Conservation (phyloP, 495 filamentous ascomycete species). For the Penicillium desertorum region DNA sequence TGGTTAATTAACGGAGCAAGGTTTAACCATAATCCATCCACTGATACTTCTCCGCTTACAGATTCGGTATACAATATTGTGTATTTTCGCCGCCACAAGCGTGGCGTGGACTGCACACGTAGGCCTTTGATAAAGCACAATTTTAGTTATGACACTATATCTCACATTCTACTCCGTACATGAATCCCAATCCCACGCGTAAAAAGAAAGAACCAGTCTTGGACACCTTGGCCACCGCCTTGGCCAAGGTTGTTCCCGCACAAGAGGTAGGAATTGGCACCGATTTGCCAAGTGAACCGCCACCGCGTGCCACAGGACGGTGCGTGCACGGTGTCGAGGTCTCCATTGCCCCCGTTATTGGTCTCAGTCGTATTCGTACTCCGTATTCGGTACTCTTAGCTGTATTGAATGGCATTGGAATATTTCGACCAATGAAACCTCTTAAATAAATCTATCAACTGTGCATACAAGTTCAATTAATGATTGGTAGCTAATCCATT, state of each 20-base stretch:
- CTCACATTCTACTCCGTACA: no score
- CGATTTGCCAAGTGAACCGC: conserved; percentile 6
- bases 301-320: not conserved
- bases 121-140: not conserved
- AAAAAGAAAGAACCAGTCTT: not conserved
- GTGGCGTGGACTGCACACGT: not conserved
- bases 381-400: no score
- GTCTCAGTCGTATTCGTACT: conserved; percentile 2
- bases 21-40: not conserved
- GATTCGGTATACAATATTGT: not conserved
- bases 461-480: no score
- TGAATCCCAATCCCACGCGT: not conserved
- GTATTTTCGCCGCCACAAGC: not conserved
- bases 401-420: no score
- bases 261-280: conserved; percentile 5
- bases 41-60: not conserved
- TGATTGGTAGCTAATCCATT: no score
- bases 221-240: not conserved
- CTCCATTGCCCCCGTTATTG: not conserved
- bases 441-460: no score
- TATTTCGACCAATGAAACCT: no score
- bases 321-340: not conserved
- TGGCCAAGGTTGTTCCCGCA: not conserved
- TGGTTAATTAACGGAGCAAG: not conserved
- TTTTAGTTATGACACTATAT: no score